Evolutionary conservation across 257 asterid species (phyloP), one percentile per base, ranked within the genome.

Genomic region (Forsythia viridissima): DNA sequence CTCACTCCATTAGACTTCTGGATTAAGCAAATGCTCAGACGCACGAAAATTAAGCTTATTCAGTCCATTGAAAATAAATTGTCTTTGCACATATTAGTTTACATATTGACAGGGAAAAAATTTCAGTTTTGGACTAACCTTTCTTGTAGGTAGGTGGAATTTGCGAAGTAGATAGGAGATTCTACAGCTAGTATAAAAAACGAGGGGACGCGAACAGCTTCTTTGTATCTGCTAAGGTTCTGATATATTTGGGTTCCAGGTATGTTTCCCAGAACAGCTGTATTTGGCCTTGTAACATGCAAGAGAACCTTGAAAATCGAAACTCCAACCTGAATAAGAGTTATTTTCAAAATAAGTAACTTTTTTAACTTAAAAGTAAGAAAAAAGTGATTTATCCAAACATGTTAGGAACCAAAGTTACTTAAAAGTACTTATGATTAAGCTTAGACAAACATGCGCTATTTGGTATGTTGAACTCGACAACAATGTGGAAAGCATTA

Each of bases 271-370:
- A 95, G 67, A 6, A 82, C 87, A 39, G 76, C 83, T 1, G 93
- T 93, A 78, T 93, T 95, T 20, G 99, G 99, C 90, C 99, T 89
- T 6, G 97, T 92, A 4, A 95, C 99, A 65, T 95, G 92, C 84
- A 95, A 79, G 21, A 95, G 82, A 80, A 95, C 89, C 95, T 95
- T 95, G 90, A 95, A 95, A 38, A 95, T 91, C 2, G 99, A 95
- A 73, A 95, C 92, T 82, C 97, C 98, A 43, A 95, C 96, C 99
- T 95, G 80, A 76, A 74, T 38, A 68, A 40, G 9, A 6, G 30
- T 55, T 55, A n/a, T 10, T 55, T 55, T 6, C 2, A 18, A n/a
- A 55, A 55, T 55, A 1, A 55, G 30, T 18, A 6, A 18, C 65
- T 1, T 18, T 55, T 55, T 55, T 2, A 6, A 55, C 24, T 0